Conservation (phyloP, 2,329 filamentous ascomycete species). For the Penicillium frequentans region DNA sequence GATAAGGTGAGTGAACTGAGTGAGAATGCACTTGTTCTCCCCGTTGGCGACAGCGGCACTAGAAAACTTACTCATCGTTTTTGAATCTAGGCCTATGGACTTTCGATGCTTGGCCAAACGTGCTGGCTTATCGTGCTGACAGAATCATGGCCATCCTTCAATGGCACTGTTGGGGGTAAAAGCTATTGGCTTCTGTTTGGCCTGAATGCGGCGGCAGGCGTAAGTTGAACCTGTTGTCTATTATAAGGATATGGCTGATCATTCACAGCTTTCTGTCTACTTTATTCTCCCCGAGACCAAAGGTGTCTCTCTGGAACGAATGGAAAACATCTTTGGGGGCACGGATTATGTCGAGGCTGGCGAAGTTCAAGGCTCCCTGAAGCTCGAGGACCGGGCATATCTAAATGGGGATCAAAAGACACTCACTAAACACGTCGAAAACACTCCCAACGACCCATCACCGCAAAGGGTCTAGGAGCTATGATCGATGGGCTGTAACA, state of each 20-base stretch:
- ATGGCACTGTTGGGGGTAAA: conserved; percentile 35
- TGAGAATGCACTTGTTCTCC: no score
- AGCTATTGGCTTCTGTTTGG: conserved; percentile 44
- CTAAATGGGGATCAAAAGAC: no score
- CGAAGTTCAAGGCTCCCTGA: no score
- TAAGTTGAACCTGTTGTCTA: not conserved
- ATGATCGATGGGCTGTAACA: no score
- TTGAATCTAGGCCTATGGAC: conserved; percentile 7
- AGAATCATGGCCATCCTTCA: conserved; percentile 44
- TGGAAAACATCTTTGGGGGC: conserved; percentile 39
- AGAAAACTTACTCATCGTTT: no score
- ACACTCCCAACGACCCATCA: no score
- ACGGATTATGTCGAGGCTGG: conserved; percentile 37
- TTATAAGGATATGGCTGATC: not conserved
- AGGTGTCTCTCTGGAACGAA: conserved; percentile 34
- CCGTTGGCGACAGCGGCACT: no score
- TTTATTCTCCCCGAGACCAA: conserved; percentile 40
- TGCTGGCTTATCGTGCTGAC: conserved; percentile 40
- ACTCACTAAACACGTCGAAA: no score
- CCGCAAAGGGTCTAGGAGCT: no score
- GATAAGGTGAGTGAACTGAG: conserved; percentile 28
- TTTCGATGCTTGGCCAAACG: conserved; percentile 35
- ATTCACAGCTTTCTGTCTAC: conserved; percentile 28
- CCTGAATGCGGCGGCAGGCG: conserved; percentile 31
- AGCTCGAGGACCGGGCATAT: no score